phyloP scores from a whole-genome alignment of 148 eudicot species.

The Rhododendron ferrugineum region DNA sequence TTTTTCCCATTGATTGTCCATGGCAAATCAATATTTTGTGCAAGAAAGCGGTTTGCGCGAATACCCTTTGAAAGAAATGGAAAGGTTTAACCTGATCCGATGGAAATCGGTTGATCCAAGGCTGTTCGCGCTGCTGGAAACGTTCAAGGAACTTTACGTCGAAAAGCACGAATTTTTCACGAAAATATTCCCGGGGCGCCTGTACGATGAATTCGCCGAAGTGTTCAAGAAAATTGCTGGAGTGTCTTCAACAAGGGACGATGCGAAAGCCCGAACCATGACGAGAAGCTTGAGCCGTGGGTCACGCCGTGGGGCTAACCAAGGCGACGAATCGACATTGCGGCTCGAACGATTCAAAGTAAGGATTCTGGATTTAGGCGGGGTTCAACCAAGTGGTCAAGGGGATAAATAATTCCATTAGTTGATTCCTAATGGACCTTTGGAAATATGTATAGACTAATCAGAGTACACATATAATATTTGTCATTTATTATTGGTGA shows the following conservation, averaged over 20 bases:
- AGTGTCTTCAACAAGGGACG: background rate
- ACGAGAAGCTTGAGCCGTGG: slow-evolving; percentile 12
- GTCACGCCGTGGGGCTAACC: background rate
- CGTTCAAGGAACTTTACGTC: slow-evolving; percentile 12
- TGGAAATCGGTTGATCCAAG: slow-evolving; percentile 25
- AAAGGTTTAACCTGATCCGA: slow-evolving; percentile 1
- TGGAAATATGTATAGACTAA: background rate
- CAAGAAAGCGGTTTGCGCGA: background rate
- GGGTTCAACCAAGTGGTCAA: background rate
- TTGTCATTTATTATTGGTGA: background rate
- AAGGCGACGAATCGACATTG: background rate
- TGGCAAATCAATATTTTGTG: background rate
- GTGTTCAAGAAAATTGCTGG: slow-evolving; percentile 14
- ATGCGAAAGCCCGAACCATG: background rate
- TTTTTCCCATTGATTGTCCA: background rate
- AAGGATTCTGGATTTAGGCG: slow-evolving; percentile 4
- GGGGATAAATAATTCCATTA: background rate
- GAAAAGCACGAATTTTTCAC: slow-evolving; percentile 17
- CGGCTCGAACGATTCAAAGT: slow-evolving; percentile 21
- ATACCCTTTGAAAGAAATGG: background rate
- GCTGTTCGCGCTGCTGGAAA: slow-evolving; percentile 14
- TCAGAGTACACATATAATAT: too few relatives aligned
- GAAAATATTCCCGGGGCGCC: slow-evolving; percentile 6
- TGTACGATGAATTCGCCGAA: slow-evolving; percentile 2
- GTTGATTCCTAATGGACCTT: background rate